Evolutionary conservation across 164 flowering plant genomes (phyloP), one percentile per base, ranked within the genome.

Genomic region (Dillenia turbinata): DNA sequence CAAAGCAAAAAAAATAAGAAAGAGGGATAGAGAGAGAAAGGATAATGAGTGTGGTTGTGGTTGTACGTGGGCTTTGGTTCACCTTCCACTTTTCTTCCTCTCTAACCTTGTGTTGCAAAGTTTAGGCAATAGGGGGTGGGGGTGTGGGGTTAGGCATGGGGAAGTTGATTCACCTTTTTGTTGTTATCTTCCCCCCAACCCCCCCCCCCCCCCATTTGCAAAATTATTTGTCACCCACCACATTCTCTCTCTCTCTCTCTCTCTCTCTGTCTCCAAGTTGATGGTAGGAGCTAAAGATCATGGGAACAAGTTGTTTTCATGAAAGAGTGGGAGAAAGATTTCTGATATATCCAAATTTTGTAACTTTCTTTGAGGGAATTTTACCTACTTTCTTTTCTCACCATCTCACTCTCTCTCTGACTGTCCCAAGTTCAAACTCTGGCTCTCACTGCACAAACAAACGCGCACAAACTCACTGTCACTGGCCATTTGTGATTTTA

Each of bases 21-120:
- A 70, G 62, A 60, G 48, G 69, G 52, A 57, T 67, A 22, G 44
- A 62, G 65, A 54, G 26, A 65, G 57, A 54, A 68, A 67, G 63
- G 68, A 71, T 55, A 75, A 68, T 73, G 73, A 76, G 69, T 79
- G 81, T 78, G 59, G 70, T 63, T 68, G 71, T 52, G 64, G 81
- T 75, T 71, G 87, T 63, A 62, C 79, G 78, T 81, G 80, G 81
- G 76, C 81, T 83, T 82, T 74, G 81, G 82, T 82, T 83, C 81
- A 79, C 85, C 89, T 73, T 82, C 85, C 88, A 78, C 82, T 74
- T 76, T 71, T 73, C 47, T 59, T 47, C 59, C 65, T 63, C 46
- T 44, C 16, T 53, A 76, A 69, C 78, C 80, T 78, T 78, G 73
- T 74, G 79, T 76, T 78, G 66, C 73, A 80, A 19, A 81, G 85